Evolutionary conservation across 805 yeast genomes (phyloP).

Genomic region (Kluyveromyces siamensis): DNA sequence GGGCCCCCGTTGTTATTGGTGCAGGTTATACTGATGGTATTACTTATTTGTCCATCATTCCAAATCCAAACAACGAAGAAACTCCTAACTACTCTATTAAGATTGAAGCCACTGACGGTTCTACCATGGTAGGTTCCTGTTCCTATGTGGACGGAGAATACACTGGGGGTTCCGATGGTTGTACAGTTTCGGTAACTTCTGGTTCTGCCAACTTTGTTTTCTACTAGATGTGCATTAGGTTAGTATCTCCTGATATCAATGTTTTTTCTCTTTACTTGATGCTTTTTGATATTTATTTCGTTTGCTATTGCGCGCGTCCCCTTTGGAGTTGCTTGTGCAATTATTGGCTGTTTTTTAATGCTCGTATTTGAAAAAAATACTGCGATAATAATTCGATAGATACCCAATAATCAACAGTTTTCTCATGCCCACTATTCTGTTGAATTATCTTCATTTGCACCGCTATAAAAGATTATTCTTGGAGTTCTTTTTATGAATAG

Average conservation of each 20-base stretch:
- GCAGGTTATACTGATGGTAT: conserved; percentile 57
- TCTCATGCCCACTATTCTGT: too few relatives aligned
- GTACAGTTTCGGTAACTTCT: conserved; percentile 59
- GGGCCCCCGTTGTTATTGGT: conserved; percentile 75
- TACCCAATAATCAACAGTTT: too few relatives aligned
- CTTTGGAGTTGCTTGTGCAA: background rate
- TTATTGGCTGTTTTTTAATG: background rate
- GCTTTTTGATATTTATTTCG: conserved; percentile 1
- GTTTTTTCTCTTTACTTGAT: background rate
- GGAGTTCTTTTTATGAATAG: too few relatives aligned
- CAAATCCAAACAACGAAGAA: conserved; percentile 60
- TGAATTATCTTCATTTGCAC: too few relatives aligned
- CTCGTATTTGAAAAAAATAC: too few relatives aligned
- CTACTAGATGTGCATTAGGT: conserved; percentile 23
- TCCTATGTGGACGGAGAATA: conserved; percentile 69
- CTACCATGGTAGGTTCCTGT: conserved; percentile 61
- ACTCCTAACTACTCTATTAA: conserved; percentile 57
- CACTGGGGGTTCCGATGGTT: conserved; percentile 66
- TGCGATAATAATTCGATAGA: too few relatives aligned
- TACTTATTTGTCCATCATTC: conserved; percentile 63
- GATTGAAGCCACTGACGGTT: conserved; percentile 64
- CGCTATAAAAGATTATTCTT: too few relatives aligned
- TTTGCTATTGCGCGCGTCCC: background rate
- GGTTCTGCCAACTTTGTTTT: conserved; percentile 58
- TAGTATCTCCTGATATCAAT: background rate